phyloP scores from a whole-genome alignment of 1,284 basidiomycete species.

The Tilletiopsis washingtonensis region DNA sequence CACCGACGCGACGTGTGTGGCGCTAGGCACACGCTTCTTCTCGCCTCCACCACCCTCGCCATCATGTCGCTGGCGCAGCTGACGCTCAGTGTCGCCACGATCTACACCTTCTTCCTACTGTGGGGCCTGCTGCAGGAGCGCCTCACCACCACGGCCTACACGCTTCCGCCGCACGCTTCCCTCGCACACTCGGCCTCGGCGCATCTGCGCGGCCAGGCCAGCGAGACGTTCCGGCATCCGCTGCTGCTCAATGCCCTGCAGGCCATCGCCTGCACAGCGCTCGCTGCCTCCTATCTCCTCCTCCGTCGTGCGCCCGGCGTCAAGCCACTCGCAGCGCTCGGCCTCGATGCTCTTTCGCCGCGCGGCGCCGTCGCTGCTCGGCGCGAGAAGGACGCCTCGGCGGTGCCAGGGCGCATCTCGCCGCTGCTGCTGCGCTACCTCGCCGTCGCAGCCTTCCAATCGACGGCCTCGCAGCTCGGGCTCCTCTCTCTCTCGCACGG shows the following conservation, averaged over 20 bases:
- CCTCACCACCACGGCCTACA: constrained; percentile 41
- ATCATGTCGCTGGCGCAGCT: constrained; percentile 19
- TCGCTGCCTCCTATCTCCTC: constrained; percentile 72
- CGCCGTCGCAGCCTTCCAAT: constrained; percentile 65
- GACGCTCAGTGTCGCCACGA: constrained; percentile 34
- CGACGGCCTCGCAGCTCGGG: constrained; percentile 84
- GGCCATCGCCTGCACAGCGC: constrained; percentile 68
- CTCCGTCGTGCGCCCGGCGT: too few relatives aligned
- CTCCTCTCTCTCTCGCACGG: constrained; percentile 80
- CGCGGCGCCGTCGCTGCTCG: constrained; percentile 9
- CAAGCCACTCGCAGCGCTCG: too few relatives aligned
- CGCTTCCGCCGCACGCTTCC: neutral
- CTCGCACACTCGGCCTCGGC: constrained; percentile 5
- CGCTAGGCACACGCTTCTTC: too few relatives aligned
- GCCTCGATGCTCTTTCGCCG: constrained; percentile 31
- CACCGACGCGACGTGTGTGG: too few relatives aligned
- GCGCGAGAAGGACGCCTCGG: neutral
- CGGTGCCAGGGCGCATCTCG: constrained; percentile 57
- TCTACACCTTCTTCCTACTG: constrained; percentile 44
- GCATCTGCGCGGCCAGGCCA: constrained; percentile 23
- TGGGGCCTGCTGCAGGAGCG: constrained; percentile 46
- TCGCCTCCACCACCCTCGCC: too few relatives aligned
- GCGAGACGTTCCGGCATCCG: constrained; percentile 64
- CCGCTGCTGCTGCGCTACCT: constrained; percentile 50
- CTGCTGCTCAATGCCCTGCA: constrained; percentile 82